Evolutionary conservation across 2,329 filamentous ascomycete species (phyloP).

Genomic region (Arthroderma sp.): DNA sequence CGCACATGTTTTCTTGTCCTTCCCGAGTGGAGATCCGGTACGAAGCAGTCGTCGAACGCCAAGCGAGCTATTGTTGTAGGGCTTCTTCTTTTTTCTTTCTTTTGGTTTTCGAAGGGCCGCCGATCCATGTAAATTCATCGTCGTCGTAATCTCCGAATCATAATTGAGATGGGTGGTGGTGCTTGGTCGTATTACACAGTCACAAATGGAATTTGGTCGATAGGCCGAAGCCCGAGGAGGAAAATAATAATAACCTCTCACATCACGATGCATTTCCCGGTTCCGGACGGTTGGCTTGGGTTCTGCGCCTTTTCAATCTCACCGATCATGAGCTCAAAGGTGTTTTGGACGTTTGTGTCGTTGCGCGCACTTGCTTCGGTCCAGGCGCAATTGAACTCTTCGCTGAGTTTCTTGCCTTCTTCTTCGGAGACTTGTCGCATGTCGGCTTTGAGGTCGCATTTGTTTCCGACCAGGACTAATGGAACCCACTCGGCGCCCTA

Average conservation of each 20-base stretch:
- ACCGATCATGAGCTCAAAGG: conserved; percentile 85
- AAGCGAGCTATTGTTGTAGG: too few relatives aligned
- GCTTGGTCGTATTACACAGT: too few relatives aligned
- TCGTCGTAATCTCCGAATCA: too few relatives aligned
- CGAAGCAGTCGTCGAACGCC: too few relatives aligned
- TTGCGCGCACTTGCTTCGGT: conserved; percentile 90
- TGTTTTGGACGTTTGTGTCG: conserved; percentile 83
- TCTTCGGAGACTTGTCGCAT: conserved; percentile 81
- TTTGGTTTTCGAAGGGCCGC: too few relatives aligned
- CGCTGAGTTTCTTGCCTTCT: conserved; percentile 69
- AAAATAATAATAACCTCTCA: conserved; percentile 25
- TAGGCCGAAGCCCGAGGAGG: background rate
- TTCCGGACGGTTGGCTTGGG: conserved; percentile 66
- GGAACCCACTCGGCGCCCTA: conserved; percentile 87
- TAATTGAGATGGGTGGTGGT: too few relatives aligned
- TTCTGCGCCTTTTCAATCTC: conserved; percentile 94
- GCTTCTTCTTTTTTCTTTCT: too few relatives aligned
- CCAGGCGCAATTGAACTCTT: conserved; percentile 83
- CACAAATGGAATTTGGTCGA: background rate
- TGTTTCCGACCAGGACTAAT: conserved; percentile 92
- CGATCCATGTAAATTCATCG: too few relatives aligned
- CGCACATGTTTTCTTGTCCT: too few relatives aligned
- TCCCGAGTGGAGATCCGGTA: too few relatives aligned
- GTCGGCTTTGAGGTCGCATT: conserved; percentile 83
- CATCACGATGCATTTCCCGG: conserved; percentile 77